phyloP scores from a whole-genome alignment of 805 yeast species.

The Brettanomyces nanus region DNA sequence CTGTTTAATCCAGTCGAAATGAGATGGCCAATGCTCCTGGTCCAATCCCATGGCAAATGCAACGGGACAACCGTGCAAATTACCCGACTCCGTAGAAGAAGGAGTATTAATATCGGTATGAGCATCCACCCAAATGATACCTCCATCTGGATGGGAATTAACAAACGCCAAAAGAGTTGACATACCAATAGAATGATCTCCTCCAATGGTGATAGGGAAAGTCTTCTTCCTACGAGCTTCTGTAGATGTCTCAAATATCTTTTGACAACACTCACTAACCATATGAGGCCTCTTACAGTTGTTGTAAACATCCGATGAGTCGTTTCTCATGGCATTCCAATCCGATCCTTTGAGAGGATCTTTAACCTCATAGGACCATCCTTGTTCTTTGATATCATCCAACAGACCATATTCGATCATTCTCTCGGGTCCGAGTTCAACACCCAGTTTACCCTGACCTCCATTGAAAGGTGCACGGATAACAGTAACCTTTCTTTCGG shows the following conservation, averaged over 20 bases:
- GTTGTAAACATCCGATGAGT: slow-evolving; percentile 41
- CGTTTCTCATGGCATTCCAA: slow-evolving; percentile 34
- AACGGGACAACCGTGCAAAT: slow-evolving; percentile 94
- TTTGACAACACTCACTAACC: slow-evolving; percentile 66
- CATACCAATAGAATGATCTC: slow-evolving; percentile 94
- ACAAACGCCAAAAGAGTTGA: slow-evolving; percentile 86
- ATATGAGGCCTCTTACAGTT: slow-evolving; percentile 63
- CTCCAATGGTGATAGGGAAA: slow-evolving; percentile 84
- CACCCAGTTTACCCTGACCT: slow-evolving; percentile 92
- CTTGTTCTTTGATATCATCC: slow-evolving; percentile 52
- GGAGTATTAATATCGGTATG: slow-evolving; percentile 97
- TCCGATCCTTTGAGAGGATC: slow-evolving; percentile 47
- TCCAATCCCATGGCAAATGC: slow-evolving; percentile 84
- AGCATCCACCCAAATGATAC: slow-evolving; percentile 94
- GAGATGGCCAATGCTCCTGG: slow-evolving; percentile 55
- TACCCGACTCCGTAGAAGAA: slow-evolving; percentile 74
- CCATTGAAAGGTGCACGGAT: slow-evolving; percentile 91
- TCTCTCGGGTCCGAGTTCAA: slow-evolving; percentile 87
- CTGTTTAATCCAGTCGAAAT: slow-evolving; percentile 56
- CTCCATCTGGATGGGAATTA: slow-evolving; percentile 74
- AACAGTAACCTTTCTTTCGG: slow-evolving; percentile 51
- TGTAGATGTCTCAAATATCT: slow-evolving; percentile 53
- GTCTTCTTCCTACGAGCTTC: slow-evolving; percentile 37
- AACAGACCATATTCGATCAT: slow-evolving; percentile 66
- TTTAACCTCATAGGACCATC: slow-evolving; percentile 55